A percentile compares a stretch with the other conserved stretches of the same genome.
Evolutionary conservation across 2,329 filamentous ascomycete species (phyloP).

Genomic region (Tympanopsis confertula): DNA sequence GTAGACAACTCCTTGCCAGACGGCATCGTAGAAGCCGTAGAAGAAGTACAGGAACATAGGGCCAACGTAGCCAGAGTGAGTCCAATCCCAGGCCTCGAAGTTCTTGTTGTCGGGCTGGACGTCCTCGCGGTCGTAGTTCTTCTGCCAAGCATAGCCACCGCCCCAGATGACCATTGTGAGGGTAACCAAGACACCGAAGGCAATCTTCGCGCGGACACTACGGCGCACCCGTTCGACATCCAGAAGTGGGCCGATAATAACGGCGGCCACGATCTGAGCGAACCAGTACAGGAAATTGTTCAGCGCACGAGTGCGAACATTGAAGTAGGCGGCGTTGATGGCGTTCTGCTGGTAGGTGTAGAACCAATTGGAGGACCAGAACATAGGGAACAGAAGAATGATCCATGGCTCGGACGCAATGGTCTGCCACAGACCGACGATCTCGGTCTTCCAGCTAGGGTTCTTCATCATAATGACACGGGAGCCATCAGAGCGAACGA

Average conservation of each 20-base stretch:
- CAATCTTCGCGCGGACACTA: slow-evolving; percentile 29
- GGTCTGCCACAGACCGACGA: slow-evolving; percentile 20
- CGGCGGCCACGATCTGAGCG: slow-evolving; percentile 40
- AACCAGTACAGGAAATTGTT: slow-evolving; percentile 43
- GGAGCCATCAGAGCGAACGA: slow-evolving; percentile 20
- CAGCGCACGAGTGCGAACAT: slow-evolving; percentile 40
- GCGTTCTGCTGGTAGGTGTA: slow-evolving; percentile 44
- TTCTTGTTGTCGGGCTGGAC: slow-evolving; percentile 33
- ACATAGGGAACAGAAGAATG: slow-evolving; percentile 35
- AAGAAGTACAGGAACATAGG: slow-evolving; percentile 62
- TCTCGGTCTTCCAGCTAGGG: slow-evolving; percentile 24
- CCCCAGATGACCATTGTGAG: slow-evolving; percentile 41
- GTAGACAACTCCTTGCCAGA: slow-evolving; percentile 56
- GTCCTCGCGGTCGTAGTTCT: slow-evolving; percentile 31
- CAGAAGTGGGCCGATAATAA: slow-evolving; percentile 31
- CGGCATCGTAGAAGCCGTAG: slow-evolving; percentile 57
- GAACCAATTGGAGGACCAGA: slow-evolving; percentile 42
- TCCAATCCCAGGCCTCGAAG: slow-evolving; percentile 32
- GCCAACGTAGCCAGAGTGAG: too few relatives aligned
- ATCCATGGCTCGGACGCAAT: slow-evolving; percentile 30
- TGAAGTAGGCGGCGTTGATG: slow-evolving; percentile 41
- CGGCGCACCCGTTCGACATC: slow-evolving; percentile 29
- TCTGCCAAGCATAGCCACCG: slow-evolving; percentile 55
- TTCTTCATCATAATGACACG: slow-evolving; percentile 23
- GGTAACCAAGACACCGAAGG: slow-evolving; percentile 31